phyloP scores from a whole-genome alignment of 2,329 filamentous ascomycete genomes.

The Colletotrichum sp. region DNA sequence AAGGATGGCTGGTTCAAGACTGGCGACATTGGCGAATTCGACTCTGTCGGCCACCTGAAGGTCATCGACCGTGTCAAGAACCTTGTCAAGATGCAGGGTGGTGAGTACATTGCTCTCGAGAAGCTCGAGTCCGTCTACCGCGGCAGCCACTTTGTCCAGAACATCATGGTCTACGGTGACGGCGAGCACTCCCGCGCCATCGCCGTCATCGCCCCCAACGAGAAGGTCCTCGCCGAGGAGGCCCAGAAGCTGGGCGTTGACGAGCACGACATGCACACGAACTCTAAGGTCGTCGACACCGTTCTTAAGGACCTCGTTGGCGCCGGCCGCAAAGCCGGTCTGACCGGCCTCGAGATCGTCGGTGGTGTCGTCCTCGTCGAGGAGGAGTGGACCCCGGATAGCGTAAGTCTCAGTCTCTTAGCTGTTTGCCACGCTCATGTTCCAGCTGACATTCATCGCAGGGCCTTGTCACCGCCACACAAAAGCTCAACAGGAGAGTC shows the following conservation, averaged over 20 bases:
- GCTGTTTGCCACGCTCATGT: not conserved
- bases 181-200: slow-evolving; percentile 77
- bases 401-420: slow-evolving; percentile 60
- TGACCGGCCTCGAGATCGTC: slow-evolving; percentile 76
- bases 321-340: slow-evolving; percentile 68
- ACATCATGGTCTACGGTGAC: slow-evolving; percentile 88
- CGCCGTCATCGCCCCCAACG: slow-evolving; percentile 76
- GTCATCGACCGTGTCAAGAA: slow-evolving; percentile 99
- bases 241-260: slow-evolving; percentile 67
- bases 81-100: slow-evolving; percentile 91
- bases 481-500: slow-evolving; percentile 62
- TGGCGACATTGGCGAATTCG: slow-evolving; percentile 92
- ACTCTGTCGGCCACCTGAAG: slow-evolving; percentile 77
- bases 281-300: slow-evolving; percentile 66
- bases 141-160: slow-evolving; percentile 76
- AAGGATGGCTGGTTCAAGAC: slow-evolving; percentile 96
- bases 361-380: slow-evolving; percentile 79
- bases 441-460: slow-evolving; percentile 32
- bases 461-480: slow-evolving; percentile 66
- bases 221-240: slow-evolving; percentile 65
- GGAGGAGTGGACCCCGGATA: slow-evolving; percentile 87
- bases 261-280: slow-evolving; percentile 70
- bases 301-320: slow-evolving; percentile 73
- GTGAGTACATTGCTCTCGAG: slow-evolving; percentile 96
- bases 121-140: slow-evolving; percentile 94